Evolutionary conservation across 305 asterid genomes (phyloP), one percentile per base, ranked within the genome.

Genomic region (Fraxinus angustifolia): DNA sequence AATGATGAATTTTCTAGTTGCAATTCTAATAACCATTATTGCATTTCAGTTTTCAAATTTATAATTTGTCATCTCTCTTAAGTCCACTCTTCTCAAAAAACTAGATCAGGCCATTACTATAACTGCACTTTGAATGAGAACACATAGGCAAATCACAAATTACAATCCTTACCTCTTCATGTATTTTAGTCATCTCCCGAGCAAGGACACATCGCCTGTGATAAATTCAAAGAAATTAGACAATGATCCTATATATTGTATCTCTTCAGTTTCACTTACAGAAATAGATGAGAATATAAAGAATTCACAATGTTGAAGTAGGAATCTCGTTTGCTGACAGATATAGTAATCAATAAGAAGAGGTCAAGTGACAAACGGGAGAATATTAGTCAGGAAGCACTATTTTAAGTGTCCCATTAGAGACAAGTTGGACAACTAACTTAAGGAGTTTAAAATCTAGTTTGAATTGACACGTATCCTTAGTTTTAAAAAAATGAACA

Each of bases 201-300:
- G 98, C 99, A 87, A 95, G 85, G 83, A 93, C 99, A 87, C 97
- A 93, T 83, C 84, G 90, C 94, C 99, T 93, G 91, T 75, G 79
- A 83, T 62, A 78, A 79, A 85, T 72, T 53, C 75, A 73, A 60
- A 79, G 80, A 40, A 62, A 67, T 65, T 1, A 82, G 67, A 78
- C 78, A 21, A 17, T 19, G 21, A 28, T 45, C 26, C n/a, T 48
- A n/a, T 48, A 28, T 28, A 76, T 28, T 28, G 58, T 28, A 62
- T 56, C 26, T 75, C 75, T 53, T 81, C 31, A 35, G 71, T 21
- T 65, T 78, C 34, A 79, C 62, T 19, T 19, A 6, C 56, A 79
- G 60, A 76, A 26, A 67, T 26, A 26, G 73, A 65, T 28, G 73
- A 48, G 12, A 26, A 58, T 16, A 4, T 48, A 19, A 76, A 48